Percentiles rank a stretch among this genome's conserved stretches.
Conservation (phyloP, 1,139 yeast genomes). For the Hyphopichia pseudoburtonii region DNA sequence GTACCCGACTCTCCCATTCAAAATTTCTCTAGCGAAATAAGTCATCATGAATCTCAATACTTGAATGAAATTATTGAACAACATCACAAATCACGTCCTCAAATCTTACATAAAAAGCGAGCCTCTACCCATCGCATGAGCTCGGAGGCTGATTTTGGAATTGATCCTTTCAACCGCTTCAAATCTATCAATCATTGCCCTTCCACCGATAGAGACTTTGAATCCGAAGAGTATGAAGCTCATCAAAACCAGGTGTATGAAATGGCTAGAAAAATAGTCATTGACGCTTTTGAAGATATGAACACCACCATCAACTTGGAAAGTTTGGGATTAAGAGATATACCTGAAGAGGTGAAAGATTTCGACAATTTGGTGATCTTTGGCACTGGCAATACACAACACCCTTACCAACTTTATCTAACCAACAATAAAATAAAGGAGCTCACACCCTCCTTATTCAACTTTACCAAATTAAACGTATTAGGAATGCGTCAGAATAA, state of each 20-base stretch:
- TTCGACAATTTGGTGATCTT: conserved; percentile 44
- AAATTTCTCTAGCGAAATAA: conserved; percentile 10
- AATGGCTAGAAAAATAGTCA: conserved; percentile 34
- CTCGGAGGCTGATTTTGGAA: conserved; percentile 49
- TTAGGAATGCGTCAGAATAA: conserved; percentile 42
- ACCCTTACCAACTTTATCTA: conserved; percentile 37
- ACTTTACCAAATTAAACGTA: conserved; percentile 43
- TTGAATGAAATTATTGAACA: neutral
- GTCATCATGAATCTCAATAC: conserved; percentile 4
- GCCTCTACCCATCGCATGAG: no score
- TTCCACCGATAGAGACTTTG: conserved; percentile 27
- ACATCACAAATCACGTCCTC: neutral
- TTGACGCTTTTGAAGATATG: conserved; percentile 41
- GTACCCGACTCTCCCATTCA: conserved; percentile 29
- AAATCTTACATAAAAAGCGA: no score
- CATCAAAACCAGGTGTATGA: conserved; percentile 13
- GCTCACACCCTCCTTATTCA: conserved; percentile 40
- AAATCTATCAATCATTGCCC: conserved; percentile 29
- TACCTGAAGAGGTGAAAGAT: conserved; percentile 48
- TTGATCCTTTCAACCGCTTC: conserved; percentile 45
- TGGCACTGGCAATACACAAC: conserved; percentile 22
- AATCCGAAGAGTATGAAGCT: conserved; percentile 11
- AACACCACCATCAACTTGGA: conserved; percentile 36
- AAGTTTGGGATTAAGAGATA: conserved; percentile 34
- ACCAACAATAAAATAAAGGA: conserved; percentile 34